A percentile compares a stretch with the other conserved stretches of the same genome.
phyloP scores from a whole-genome alignment of 805 yeast genomes.

The Kuraishia piskuri region DNA sequence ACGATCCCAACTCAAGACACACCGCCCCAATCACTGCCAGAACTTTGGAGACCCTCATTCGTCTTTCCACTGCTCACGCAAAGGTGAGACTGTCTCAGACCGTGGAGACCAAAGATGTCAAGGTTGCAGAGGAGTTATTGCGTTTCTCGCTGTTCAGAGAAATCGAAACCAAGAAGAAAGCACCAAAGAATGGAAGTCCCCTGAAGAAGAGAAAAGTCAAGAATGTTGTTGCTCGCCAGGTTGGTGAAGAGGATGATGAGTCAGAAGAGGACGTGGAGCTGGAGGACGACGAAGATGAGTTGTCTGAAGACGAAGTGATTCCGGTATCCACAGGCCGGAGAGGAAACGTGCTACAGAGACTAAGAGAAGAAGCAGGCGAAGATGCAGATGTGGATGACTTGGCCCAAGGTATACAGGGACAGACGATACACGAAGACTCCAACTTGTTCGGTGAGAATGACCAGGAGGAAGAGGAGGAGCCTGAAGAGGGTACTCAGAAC shows the following conservation, averaged over 20 bases:
- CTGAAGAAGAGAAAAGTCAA: conserved; percentile 22
- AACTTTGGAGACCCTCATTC: conserved; percentile 91
- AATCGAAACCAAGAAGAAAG: conserved; percentile 20
- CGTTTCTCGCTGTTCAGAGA: conserved; percentile 84
- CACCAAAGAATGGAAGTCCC: conserved; percentile 20
- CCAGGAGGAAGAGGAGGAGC: conserved; percentile 10
- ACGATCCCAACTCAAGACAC: conserved; percentile 48
- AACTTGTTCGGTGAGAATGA: conserved; percentile 10
- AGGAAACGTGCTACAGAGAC: conserved; percentile 10
- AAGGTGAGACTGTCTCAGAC: conserved; percentile 79
- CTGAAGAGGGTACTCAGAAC: conserved; percentile 8
- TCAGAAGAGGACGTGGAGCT: conserved; percentile 8
- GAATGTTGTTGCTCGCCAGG: conserved; percentile 14
- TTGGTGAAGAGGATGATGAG: conserved; percentile 17
- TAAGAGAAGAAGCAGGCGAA: background rate
- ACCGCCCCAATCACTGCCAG: conserved; percentile 98
- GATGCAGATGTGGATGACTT: conserved; percentile 9
- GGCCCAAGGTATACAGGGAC: conserved; percentile 2
- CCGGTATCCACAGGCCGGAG: conserved; percentile 10
- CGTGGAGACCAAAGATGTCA: conserved; percentile 72
- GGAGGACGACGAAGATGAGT: conserved; percentile 19
- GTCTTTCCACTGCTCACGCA: conserved; percentile 94
- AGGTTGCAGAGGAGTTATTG: conserved; percentile 75
- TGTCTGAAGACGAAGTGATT: conserved; percentile 12
- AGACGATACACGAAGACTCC: conserved; percentile 11